Percentiles rank a stretch among this genome's conserved stretches.
Conservation (phyloP, 176 grass and related monocot genomes). For the Musa troglodytarum region DNA sequence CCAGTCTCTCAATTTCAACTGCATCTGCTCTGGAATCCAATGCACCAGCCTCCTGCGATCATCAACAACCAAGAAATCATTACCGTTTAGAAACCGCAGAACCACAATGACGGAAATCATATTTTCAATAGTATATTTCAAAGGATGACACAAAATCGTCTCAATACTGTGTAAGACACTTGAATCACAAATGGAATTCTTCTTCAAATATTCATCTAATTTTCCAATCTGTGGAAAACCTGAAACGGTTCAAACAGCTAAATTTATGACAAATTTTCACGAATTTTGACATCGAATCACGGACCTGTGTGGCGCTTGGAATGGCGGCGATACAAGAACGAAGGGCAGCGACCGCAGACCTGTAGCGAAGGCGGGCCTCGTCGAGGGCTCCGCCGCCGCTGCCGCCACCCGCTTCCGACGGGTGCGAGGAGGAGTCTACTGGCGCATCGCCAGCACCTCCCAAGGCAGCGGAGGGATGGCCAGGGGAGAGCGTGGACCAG, state of each 20-base stretch:
- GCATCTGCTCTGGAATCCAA: constrained; percentile 38
- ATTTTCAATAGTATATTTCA: not conserved
- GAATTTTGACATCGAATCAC: not conserved
- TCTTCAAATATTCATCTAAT: not conserved
- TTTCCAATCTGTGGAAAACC: not conserved
- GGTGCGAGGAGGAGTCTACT: constrained; percentile 28
- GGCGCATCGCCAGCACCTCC: not conserved
- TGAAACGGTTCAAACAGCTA: not conserved
- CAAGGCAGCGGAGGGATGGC: not conserved
- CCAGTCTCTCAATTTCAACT: constrained; percentile 70
- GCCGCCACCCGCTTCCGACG: constrained; percentile 9
- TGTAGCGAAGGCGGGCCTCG: constrained; percentile 86
- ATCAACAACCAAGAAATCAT: not conserved
- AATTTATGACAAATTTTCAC: not conserved
- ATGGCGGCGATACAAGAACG: constrained; percentile 51
- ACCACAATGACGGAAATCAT: not conserved
- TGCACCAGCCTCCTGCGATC: constrained; percentile 41
- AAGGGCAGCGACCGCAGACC: constrained; percentile 50
- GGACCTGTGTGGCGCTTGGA: constrained; percentile 47
- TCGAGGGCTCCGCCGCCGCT: constrained; percentile 78
- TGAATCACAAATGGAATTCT: not conserved
- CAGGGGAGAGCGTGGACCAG: constrained; percentile 53
- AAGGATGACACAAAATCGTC: too few species aligned
- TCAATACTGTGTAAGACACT: too few species aligned
- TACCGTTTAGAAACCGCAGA: not conserved